Evolutionary conservation across 306 rosid species (phyloP), one percentile per base, ranked within the genome.

Genomic region (Carpinus viminea): DNA sequence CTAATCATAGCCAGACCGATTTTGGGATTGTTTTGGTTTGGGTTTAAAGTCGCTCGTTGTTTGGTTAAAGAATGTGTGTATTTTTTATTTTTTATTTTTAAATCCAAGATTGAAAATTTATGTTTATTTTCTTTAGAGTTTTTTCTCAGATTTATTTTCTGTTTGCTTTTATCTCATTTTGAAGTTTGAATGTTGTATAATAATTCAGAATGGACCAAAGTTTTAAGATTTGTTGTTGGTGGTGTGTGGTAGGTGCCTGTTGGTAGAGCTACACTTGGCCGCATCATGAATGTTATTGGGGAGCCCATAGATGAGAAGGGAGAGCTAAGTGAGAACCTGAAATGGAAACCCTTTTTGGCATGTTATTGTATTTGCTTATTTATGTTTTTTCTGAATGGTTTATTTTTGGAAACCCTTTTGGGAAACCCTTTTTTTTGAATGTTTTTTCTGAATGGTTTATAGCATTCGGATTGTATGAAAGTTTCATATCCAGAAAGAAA

Each of bases 251-350:
- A 92, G 98, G 97, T 95, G 70, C 98, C 98, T 79, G 98, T 95
- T 5, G 98, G 98, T 51, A 95, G 98, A 88, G 91, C 91, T 66
- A 95, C 98, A 16, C 98, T 95, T 86, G 98, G 98, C 11, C 95
- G 98, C 8, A 95, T 95, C 84, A 91, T 95, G 5, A 95, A 95
- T 73, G 98, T 95, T 68, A 91, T 95, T 61, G 98, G 98, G 77
- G 98, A 95, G 87, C 92, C 98, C 34, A 95, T 95, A 34, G 98
- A 95, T 5, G 86, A 90, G 61, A 95, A 72, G 86, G 98, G 98
- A 36, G 96, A 91, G 1, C 8, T 95, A 64, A 84, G 98, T 95
- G 83, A 87, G 97, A 79, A 71, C 55, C 55, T 13, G 55, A 12
- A 56, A n/a, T 20, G 26, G 10, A 20, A 56, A 56, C 28, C 61